A percentile compares a stretch with the other conserved stretches of the same genome.
These are phyloP conservation scores for Xanthoconium purpureum DNA, from an alignment of 768 basidiomycete genomes.

Conservation along the genomic window DNA sequence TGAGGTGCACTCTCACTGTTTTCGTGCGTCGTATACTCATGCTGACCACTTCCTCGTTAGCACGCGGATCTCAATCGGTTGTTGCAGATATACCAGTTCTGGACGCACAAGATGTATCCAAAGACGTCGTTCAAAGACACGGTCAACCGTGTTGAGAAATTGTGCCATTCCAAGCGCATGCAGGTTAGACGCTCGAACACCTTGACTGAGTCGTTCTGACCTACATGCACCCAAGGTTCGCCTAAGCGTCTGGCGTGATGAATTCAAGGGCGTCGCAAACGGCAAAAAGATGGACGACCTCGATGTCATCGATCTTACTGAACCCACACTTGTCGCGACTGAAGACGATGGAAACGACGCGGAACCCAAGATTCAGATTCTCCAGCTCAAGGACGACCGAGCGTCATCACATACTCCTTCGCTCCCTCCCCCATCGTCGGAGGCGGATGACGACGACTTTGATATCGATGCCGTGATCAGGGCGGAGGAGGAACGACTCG, in stretches of 20 bases:
- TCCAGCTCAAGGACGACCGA: slow-evolving; percentile 17
- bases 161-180: slow-evolving; percentile 85
- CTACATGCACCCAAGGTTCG: slow-evolving; percentile 47
- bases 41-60: slow-evolving; percentile 39
- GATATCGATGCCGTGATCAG: slow-evolving; percentile 52
- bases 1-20: slow-evolving; percentile 55
- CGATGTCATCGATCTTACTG: slow-evolving; percentile 32
- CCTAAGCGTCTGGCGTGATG: slow-evolving; percentile 75
- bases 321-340: slow-evolving; percentile 25
- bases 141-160: slow-evolving; percentile 77
- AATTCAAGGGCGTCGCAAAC: slow-evolving; percentile 47
- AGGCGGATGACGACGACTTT: slow-evolving; percentile 43
- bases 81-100: slow-evolving; percentile 86
- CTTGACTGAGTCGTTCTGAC: slow-evolving; percentile 1
- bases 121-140: slow-evolving; percentile 87
- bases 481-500: slow-evolving; percentile 40
- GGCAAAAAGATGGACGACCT: slow-evolving; percentile 24
- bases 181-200: slow-evolving; percentile 45
- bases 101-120: slow-evolving; percentile 92
- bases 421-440: slow-evolving; percentile 40
- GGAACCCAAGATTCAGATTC: slow-evolving; percentile 8
- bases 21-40: not conserved
- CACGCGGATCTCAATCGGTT: slow-evolving; percentile 76
- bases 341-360: slow-evolving; percentile 21
- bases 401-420: slow-evolving; percentile 40